Evolutionary conservation across 2,329 filamentous ascomycete species (phyloP), one percentile per base, ranked within the genome.

Genomic region (Lachnellula willkommii): DNA sequence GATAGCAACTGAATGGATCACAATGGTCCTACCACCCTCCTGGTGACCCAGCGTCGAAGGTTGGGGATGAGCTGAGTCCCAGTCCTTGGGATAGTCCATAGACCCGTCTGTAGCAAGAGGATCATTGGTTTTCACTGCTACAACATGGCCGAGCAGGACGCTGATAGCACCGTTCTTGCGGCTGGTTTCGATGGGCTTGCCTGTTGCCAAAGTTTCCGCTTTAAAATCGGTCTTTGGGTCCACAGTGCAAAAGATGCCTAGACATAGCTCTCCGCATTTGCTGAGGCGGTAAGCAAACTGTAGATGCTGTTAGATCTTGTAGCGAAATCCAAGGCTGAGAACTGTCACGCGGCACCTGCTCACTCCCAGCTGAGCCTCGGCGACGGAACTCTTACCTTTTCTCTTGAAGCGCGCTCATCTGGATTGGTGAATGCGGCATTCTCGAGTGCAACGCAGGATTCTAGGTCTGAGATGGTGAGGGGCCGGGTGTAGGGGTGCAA

Each of bases 1-100:
- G 5, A 96, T 85, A 17, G 88, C 89, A 5, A 96, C 78, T 0
- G 89, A 93, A 72, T 96, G 92, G 50, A 96, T 74, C 54, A 84
- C 89, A 54, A 96, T 79, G 0, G 89, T 95, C 45, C 83, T 74
- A 40, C 90, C 90, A 15, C 77, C 75, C 56, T 90, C 83, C 64
- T 88, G 82, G 71, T 95, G 89, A 35, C 90, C 90, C 9, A 83
- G 67, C 1, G 71, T 68, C 37, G 79, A 75, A 47, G 72, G 69
- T 52, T 75, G 72, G 52, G 68, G 69, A 54, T 72, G 73, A 49
- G 71, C 67, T 8, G 77, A 75, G 58, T 78, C 75, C 85, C 88
- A 93, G 68, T 87, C 79, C 40, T 75, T 70, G 1, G 90, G 90
- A 43, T 86, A 78, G 22, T 78, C 80, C 89, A 96, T 95, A 61